A percentile compares a stretch with the other conserved stretches of the same genome.
Evolutionary conservation across 1,284 basidiomycete species (phyloP).

Genomic region (Rhodotorula sp.): DNA sequence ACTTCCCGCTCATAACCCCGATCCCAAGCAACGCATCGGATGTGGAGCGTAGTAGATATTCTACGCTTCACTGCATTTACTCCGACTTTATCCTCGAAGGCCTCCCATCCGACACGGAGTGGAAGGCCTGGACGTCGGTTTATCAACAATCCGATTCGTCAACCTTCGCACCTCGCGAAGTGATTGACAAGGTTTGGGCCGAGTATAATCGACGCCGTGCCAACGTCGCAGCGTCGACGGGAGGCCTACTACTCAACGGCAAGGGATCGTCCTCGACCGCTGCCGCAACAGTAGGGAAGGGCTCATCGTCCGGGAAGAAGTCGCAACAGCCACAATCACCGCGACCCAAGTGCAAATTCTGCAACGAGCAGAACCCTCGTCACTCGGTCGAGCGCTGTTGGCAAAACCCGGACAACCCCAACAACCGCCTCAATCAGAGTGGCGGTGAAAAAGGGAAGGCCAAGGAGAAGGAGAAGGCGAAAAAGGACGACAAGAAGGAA

Average conservation of each 20-base stretch:
- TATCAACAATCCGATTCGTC: background rate
- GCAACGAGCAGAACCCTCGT: background rate
- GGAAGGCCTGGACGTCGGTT: background rate
- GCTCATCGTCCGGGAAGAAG: background rate
- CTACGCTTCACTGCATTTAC: background rate
- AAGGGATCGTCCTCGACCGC: background rate
- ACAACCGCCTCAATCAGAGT: background rate
- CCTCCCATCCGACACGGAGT: background rate
- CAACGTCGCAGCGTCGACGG: background rate
- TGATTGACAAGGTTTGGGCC: background rate
- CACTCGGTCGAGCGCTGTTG: slow-evolving; percentile 1
- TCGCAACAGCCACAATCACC: background rate
- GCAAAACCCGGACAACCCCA: background rate
- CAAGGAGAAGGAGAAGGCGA: background rate
- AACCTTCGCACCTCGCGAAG: background rate
- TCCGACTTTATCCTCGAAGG: background rate
- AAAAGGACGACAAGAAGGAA: background rate
- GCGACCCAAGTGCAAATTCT: background rate
- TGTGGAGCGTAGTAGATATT: background rate
- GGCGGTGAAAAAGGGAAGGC: no score
- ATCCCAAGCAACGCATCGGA: background rate
- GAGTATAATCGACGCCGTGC: background rate
- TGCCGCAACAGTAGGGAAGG: background rate
- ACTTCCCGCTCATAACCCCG: background rate
- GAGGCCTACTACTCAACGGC: background rate